These are phyloP conservation scores for Leccinum subrobustum DNA, from an alignment of 1,284 basidiomycete species.

Conservation along the genomic window DNA sequence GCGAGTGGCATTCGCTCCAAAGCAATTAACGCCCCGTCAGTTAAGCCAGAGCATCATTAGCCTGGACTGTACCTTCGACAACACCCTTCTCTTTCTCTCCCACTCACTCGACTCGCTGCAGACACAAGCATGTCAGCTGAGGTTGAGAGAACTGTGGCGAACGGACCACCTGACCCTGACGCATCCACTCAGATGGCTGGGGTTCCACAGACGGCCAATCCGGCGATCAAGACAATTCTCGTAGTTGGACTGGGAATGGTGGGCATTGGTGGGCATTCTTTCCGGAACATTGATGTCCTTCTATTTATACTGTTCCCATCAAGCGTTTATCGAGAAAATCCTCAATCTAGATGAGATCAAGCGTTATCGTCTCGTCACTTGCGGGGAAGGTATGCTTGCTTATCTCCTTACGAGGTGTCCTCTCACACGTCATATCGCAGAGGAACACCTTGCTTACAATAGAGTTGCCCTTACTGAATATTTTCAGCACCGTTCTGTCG, in stretches of 20 bases:
- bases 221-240: neutral
- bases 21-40: neutral
- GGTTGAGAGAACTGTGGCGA: neutral
- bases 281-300: neutral
- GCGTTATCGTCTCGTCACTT: neutral
- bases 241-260: neutral
- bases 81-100: neutral
- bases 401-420: neutral
- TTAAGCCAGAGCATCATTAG: neutral
- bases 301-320: neutral
- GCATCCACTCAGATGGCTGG: neutral
- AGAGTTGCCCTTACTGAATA: conserved; percentile 63
- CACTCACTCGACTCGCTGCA: neutral
- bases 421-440: conserved; percentile 7
- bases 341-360: neutral
- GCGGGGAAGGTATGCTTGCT: conserved; percentile 49
- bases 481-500: conserved; percentile 62
- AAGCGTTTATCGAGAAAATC: neutral
- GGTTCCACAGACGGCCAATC: neutral
- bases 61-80: neutral
- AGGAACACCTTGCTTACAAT: conserved; percentile 42
- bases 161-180: neutral
- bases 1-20: neutral
- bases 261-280: neutral
- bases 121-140: neutral